Evolutionary conservation across 2,329 filamentous ascomycete genomes (phyloP).

Genomic region (Aotearoamyces nothofagi): DNA sequence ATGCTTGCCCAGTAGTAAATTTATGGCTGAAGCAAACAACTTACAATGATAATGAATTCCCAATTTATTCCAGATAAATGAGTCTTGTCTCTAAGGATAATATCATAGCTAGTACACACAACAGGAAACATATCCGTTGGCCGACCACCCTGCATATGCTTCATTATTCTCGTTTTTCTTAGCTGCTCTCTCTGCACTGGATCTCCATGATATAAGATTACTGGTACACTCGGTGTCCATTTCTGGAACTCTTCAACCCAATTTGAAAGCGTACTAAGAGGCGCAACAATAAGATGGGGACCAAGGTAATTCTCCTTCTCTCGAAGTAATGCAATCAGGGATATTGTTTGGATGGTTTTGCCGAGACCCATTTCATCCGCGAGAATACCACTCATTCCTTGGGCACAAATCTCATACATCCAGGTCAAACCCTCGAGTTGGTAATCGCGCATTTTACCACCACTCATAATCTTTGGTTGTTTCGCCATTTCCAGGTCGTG

Average conservation of each 20-base stretch:
- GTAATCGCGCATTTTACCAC: conserved; percentile 85
- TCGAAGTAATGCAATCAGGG: conserved; percentile 56
- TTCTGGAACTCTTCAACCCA: conserved; percentile 90
- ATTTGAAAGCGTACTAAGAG: conserved; percentile 81
- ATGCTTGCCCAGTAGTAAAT: no score
- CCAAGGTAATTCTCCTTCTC: conserved; percentile 74
- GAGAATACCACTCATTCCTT: conserved; percentile 47
- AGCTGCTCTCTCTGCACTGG: conserved; percentile 64
- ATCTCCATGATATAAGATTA: conserved; percentile 79
- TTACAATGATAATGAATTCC: conserved; percentile 91
- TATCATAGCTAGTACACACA: conserved; percentile 90
- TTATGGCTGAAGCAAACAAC: no score
- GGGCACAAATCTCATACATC: conserved; percentile 55
- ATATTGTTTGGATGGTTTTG: conserved; percentile 37
- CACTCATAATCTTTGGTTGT: conserved; percentile 73
- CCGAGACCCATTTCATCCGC: conserved; percentile 48
- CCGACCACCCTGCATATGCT: conserved; percentile 44
- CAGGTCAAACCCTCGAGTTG: conserved; percentile 90
- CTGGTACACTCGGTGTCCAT: conserved; percentile 82
- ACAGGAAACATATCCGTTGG: conserved; percentile 64
- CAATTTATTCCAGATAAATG: conserved; percentile 73
- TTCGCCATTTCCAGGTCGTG: conserved; percentile 64
- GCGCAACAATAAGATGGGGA: conserved; percentile 81
- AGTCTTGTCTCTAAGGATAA: conserved; percentile 80
- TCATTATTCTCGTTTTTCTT: conserved; percentile 56